phyloP scores from a whole-genome alignment of 352 stramenopile species.

The Phytophthora multivora region DNA sequence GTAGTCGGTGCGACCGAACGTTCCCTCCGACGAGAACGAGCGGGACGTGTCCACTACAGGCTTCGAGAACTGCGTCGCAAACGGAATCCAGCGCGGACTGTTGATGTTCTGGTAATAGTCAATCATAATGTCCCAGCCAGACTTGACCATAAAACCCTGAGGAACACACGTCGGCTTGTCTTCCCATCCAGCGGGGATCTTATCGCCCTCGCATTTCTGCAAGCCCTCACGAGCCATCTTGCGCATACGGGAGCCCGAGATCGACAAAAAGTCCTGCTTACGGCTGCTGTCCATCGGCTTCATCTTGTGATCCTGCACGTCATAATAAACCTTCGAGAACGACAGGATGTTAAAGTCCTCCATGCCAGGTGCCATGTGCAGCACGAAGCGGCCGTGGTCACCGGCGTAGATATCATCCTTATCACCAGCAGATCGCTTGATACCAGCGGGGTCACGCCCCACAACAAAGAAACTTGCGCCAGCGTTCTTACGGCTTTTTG shows the following conservation, averaged over 20 bases:
- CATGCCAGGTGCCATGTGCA: constrained; percentile 96
- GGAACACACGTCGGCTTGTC: constrained; percentile 92
- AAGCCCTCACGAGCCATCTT: constrained; percentile 95
- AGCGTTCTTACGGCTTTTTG: constrained; percentile 96
- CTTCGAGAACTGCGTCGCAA: constrained; percentile 71
- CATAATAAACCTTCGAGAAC: constrained; percentile 98
- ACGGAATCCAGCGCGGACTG: constrained; percentile 80
- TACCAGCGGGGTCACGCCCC: constrained; percentile 96
- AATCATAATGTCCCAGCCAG: constrained; percentile 98
- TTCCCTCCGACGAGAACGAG: constrained; percentile 60
- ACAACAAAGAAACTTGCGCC: constrained; percentile 98
- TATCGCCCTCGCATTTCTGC: constrained; percentile 85
- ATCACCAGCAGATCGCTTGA: constrained; percentile 95
- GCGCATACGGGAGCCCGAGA: constrained; percentile 98
- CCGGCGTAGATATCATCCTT: constrained; percentile 97
- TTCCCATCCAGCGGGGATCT: constrained; percentile 75
- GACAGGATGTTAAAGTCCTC: constrained; percentile 94
- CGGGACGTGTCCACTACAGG: constrained; percentile 50
- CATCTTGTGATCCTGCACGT: constrained; percentile 98
- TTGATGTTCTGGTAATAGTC: constrained; percentile 98
- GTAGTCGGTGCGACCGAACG: constrained; percentile 77
- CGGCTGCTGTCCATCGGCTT: constrained; percentile 93
- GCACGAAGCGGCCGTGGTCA: constrained; percentile 96
- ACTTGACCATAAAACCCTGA: constrained; percentile 98
- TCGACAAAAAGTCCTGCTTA: constrained; percentile 97